phyloP scores from a whole-genome alignment of 768 basidiomycete species.

The Boletus fagicola region DNA sequence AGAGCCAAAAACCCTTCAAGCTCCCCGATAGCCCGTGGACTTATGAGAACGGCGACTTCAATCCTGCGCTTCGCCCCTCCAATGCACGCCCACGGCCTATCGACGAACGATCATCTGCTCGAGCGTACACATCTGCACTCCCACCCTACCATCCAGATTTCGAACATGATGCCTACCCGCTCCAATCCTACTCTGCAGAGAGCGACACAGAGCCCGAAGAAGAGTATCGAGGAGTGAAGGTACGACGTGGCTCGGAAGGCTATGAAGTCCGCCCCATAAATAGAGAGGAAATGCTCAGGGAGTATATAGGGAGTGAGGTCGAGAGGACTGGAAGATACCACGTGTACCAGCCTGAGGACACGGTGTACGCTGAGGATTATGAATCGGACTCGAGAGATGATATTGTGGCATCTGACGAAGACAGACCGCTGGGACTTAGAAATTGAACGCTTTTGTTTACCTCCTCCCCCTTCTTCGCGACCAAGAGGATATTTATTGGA shows the following conservation, averaged over 20 bases:
- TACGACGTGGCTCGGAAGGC: conserved; percentile 79
- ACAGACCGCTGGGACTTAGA: conserved; percentile 19
- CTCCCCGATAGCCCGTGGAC: conserved; percentile 79
- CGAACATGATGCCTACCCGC: conserved; percentile 31
- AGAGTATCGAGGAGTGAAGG: conserved; percentile 33
- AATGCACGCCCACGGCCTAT: conserved; percentile 41
- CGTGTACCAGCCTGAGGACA: conserved; percentile 61
- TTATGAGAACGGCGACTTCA: conserved; percentile 72
- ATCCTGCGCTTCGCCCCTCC: conserved; percentile 71
- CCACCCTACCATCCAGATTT: conserved; percentile 83
- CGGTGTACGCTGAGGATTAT: conserved; percentile 44
- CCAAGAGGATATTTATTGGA: conserved; percentile 7
- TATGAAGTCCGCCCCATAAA: conserved; percentile 65
- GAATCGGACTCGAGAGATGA: conserved; percentile 16
- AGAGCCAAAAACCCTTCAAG: conserved; percentile 39
- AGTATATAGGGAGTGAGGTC: conserved; percentile 53
- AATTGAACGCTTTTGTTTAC: conserved; percentile 10
- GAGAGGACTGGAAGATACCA: conserved; percentile 62
- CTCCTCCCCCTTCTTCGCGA: neutral
- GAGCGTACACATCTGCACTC: conserved; percentile 45
- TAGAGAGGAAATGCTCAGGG: conserved; percentile 61
- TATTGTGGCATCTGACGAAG: conserved; percentile 17
- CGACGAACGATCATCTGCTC: conserved; percentile 21
- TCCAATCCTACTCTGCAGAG: conserved; percentile 18
- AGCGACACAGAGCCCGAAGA: conserved; percentile 32